Percentiles rank a stretch among this genome's conserved stretches.
These are phyloP conservation scores for Fusarium sambucinum DNA, from an alignment of 2,329 filamentous ascomycete genomes.

Conservation along the genomic window DNA sequence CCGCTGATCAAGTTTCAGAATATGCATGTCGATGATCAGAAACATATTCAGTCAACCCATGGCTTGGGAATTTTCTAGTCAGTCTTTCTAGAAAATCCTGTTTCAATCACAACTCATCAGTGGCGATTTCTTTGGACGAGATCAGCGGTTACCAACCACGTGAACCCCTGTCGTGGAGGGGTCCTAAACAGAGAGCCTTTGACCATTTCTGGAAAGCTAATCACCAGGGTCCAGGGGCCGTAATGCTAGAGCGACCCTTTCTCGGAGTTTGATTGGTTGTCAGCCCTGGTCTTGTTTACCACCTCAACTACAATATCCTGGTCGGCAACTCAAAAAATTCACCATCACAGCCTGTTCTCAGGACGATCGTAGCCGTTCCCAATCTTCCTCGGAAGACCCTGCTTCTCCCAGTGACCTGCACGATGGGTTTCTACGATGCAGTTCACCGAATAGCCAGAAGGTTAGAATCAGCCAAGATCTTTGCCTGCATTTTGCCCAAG, in stretches of 20 bases:
- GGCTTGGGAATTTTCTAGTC: conserved; percentile 3
- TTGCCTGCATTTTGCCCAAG: conserved; percentile 11
- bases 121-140: conserved; percentile 39
- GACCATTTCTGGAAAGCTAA: conserved; percentile 24
- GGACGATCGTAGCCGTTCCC: conserved; percentile 42
- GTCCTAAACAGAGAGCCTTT: conserved; percentile 29
- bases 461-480: conserved; percentile 15
- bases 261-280: conserved; percentile 39
- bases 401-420: conserved; percentile 29
- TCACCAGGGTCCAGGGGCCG: conserved; percentile 22
- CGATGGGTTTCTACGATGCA: conserved; percentile 20
- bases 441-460: conserved; percentile 17
- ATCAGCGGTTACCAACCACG: conserved; percentile 39
- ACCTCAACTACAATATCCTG: conserved; percentile 26
- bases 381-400: conserved; percentile 35
- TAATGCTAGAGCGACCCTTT: conserved; percentile 21
- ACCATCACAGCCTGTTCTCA: conserved; percentile 28
- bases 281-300: conserved; percentile 18
- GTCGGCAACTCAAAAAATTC: conserved; percentile 30
- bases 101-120: conserved; percentile 36
- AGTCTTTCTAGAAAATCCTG: conserved; percentile 38
- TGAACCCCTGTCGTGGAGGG: conserved; percentile 30
- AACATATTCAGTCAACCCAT: conserved; percentile 25
- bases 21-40: conserved; percentile 40
- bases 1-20: conserved; percentile 40